Base-by-base conservation (phyloP, 2,329 filamentous ascomycete genomes). In the Aspergillus niger region DNA sequence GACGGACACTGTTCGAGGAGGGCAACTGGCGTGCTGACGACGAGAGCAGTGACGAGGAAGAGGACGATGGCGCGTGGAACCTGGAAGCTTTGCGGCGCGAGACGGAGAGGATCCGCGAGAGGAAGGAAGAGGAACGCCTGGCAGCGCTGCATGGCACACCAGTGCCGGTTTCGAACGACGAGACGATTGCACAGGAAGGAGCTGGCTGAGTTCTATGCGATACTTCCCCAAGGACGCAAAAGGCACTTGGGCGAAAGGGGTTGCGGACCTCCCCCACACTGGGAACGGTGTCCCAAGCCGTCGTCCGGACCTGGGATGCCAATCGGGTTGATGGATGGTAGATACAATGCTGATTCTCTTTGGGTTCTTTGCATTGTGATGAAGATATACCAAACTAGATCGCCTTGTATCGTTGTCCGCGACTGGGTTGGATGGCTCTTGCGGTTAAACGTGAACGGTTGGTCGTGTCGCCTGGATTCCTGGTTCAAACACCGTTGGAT, bases 1-100 rank as follows among this genome's bases (percentile, higher is more conserved):
- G 95, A 71, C 88, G 93, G 80, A 91, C 92, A 7, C 83, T 99
- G 79, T 99, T 99, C 76, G 95, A 99, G 80, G 95, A 92, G 77
- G 95, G 95, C 71, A 93, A 96, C 76, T 99, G 94, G 94, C 83
- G 87, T 63, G 82, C 80, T 38, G 85, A 85, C 26, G 85, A 85
- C 47, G 85, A 85, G 50, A 88, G 89, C 38, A 85, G 85, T 0
- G 83, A 84, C 13, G 86, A 86, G 17, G 88, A 87, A 10, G 78
- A 80, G 56, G 77, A 59, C 24, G 59, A 59, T 47, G 59, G 69
- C 53, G 77, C 80, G 5, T 97, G 89, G 87, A 96, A 97, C 72
- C 78, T 97, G 69, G 89, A 92, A 69, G 91, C 89, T 62, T 79
- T 98, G 74, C 86, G 95, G 61, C 82, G 83, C 70, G 93, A 98